phyloP scores from a whole-genome alignment of 1,284 basidiomycete genomes.

The Puccinia hordei region DNA sequence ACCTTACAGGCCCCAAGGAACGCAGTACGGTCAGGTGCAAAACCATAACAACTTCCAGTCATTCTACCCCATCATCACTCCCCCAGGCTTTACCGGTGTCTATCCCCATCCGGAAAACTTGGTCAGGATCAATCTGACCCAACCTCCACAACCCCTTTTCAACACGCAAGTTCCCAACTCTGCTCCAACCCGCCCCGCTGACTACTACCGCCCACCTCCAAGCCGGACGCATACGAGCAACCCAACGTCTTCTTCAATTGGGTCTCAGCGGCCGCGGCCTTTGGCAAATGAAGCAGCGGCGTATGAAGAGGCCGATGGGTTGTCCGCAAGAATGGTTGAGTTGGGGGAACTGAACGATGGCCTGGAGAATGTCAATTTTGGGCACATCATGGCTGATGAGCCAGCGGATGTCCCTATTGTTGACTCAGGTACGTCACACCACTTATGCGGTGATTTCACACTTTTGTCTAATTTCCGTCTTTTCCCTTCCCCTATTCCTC shows the following conservation, averaged over 20 bases:
- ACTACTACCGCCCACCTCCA: no score
- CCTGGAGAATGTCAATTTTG: no score
- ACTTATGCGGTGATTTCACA: neutral
- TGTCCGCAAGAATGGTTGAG: neutral
- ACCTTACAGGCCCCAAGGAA: no score
- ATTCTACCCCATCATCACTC: neutral
- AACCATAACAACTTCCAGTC: neutral
- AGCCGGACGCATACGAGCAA: no score
- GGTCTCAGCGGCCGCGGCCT: neutral
- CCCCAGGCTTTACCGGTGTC: neutral
- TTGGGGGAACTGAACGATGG: no score
- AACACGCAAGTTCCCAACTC: no score
- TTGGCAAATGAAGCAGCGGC: no score
- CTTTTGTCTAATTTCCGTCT: no score
- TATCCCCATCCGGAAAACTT: neutral
- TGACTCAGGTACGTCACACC: constrained; percentile 11
- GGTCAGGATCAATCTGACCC: no score
- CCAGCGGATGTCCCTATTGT: neutral
- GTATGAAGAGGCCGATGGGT: neutral
- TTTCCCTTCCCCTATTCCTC: no score
- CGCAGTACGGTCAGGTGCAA: no score
- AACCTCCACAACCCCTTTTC: neutral
- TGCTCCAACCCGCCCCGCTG: neutral
- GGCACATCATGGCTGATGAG: neutral
- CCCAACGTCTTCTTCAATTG: no score